Evolutionary conservation across 2,329 filamentous ascomycete genomes (phyloP), one percentile per base, ranked within the genome.

Genomic region (Fusarium nematophilum): DNA sequence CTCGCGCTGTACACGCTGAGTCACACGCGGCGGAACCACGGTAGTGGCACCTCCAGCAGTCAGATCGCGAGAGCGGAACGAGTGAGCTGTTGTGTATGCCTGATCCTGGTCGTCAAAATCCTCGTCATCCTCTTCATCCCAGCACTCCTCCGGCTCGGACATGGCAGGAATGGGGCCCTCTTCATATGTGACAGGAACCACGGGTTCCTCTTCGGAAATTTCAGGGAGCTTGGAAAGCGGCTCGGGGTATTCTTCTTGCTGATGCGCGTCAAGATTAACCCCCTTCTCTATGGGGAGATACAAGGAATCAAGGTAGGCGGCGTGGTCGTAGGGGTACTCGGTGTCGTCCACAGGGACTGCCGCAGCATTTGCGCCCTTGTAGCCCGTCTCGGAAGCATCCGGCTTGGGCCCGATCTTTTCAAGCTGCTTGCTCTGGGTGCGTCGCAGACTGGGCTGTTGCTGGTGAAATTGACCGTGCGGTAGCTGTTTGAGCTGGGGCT

Each of bases 111-210:
- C 84, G 37, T 86, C 83, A 60, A 84, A 85, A 33, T 79, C 81
- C 60, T 93, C 91, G 10, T 91, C 90, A 21, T 94, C 89, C 13
- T 90, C 89, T 14, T 93, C 90, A 13, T 91, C 88, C 89, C 88
- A 92, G 67, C 88, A 90, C 71, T 93, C 90, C 65, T 92, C 89
- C 0, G 82, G 67, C 40, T 79, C 76, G 3, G 73, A 77, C 33
- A 76, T 70, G 17, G 70, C 65, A 30, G 69, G 66, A 7, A 67
- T 54, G 6, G 59, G 58, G 7, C 26, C 53, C n/a, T 72, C 71
- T 29, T 68, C 64, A 42, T 67, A 65, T 5, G 62, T 49, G 13
- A 59, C 53, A 10, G 67, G 43, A 9, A 66, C 58, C 21, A 61
- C 52, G 6, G 58, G 59, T n/a, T 69, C 67, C 39, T 74, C 73